Percentiles rank a stretch among this genome's conserved stretches.
These are phyloP conservation scores for Prinsepia uniflora DNA, from an alignment of 306 rosid genomes.

Conservation along the genomic window DNA sequence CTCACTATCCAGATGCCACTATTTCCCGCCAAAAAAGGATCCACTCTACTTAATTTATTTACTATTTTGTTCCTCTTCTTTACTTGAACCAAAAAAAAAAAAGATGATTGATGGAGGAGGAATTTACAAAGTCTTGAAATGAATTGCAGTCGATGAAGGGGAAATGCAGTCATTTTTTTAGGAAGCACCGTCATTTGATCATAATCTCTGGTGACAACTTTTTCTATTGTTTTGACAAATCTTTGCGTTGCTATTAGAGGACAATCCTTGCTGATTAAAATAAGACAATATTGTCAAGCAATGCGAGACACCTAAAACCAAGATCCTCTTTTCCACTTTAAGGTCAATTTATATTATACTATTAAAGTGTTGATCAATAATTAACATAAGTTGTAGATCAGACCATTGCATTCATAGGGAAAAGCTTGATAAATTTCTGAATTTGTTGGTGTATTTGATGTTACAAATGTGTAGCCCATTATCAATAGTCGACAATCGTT, in stretches of 20 bases:
- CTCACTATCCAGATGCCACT: conserved; percentile 14
- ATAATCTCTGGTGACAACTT: background rate
- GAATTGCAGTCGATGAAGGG: background rate
- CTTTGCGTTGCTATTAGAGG: background rate
- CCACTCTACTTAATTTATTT: background rate
- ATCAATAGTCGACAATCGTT: too few relatives aligned
- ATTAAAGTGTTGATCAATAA: too few relatives aligned
- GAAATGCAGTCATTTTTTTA: background rate
- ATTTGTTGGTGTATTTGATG: too few relatives aligned
- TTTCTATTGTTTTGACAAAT: background rate
- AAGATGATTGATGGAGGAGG: background rate
- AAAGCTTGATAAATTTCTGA: too few relatives aligned
- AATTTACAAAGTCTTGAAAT: background rate
- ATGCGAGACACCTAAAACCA: background rate
- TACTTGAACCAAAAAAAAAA: background rate
- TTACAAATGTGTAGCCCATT: too few relatives aligned
- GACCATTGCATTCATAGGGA: too few relatives aligned
- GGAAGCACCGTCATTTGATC: conserved; percentile 5
- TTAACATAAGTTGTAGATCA: too few relatives aligned
- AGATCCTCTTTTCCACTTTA: background rate
- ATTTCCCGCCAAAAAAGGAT: conserved; percentile 4
- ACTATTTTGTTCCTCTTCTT: background rate
- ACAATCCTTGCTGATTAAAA: background rate
- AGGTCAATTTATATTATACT: too few relatives aligned
- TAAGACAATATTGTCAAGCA: background rate